Evolutionary conservation across 139 green algal species (phyloP), one percentile per base, ranked within the genome.

Genomic region (Desmodesmus armatus): DNA sequence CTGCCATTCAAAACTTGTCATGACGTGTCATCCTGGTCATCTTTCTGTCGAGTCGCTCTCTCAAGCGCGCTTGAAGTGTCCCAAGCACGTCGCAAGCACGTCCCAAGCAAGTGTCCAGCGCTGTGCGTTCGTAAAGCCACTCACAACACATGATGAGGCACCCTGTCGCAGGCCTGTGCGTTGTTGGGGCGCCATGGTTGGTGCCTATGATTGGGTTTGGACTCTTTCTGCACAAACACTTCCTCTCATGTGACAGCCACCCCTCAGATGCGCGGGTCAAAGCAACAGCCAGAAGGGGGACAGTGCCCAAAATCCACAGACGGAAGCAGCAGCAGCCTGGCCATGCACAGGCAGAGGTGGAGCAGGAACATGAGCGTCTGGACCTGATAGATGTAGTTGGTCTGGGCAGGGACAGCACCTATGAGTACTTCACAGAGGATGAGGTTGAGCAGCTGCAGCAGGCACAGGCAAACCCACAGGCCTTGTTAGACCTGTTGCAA

Each of bases 361-460:
- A 79, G n/a, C 71, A 65, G 41, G 71, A 79, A 27, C 71, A 40
- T n/a, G n/a, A n/a, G n/a, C n/a, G n/a, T n/a, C n/a, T n/a, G n/a
- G 66, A 43, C 37, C 76, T 65, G 5, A 31, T 33, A 15, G 55
- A 67, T 37, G 76, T 35, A 25, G 17, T 31, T 66, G 76, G 35
- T 35, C 39, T 82, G 6, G 62, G 27, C 37, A 39, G 49, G 27
- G 76, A 82, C 40, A 66, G 31, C 2, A 35, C 58, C 0, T 41
- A 60, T 35, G 76, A 82, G 76, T 82, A 55, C 55, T 82, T 82
- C 55, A 82, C 76, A 31, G 76, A 82, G 39, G 76, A 82, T 40
- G 76, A 82, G 23, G 53, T 82, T 33, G 76, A 82, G 40, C 55
- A 53, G 25, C 40, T 82, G 55, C 76, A 82, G 7, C 76, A 82